phyloP scores from a whole-genome alignment of 2,329 filamentous ascomycete species.

The Fusarium anthophilum region DNA sequence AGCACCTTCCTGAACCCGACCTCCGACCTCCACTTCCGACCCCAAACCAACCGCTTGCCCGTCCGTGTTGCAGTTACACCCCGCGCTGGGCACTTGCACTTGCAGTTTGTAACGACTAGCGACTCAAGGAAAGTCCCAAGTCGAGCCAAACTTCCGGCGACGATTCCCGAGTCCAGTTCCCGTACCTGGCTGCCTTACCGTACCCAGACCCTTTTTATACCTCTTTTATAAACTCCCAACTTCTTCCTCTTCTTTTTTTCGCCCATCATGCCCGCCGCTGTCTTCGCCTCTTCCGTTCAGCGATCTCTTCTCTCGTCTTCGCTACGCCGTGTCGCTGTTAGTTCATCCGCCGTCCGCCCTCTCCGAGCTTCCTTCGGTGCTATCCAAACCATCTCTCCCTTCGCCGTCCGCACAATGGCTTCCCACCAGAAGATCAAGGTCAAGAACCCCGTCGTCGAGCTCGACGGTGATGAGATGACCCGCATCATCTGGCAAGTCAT shows the following conservation, averaged over 20 bases:
- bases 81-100: conserved; percentile 23
- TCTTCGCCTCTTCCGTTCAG: conserved; percentile 42
- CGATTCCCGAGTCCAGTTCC: conserved; percentile 37
- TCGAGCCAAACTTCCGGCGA: conserved; percentile 28
- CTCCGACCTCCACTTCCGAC: conserved; percentile 25
- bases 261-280: conserved; percentile 44
- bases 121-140: conserved; percentile 3
- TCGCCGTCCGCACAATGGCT: conserved; percentile 71
- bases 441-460: conserved; percentile 98
- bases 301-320: conserved; percentile 46
- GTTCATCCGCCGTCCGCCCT: conserved; percentile 44
- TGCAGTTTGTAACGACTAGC: conserved; percentile 9
- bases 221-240: conserved; percentile 38
- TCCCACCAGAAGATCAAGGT: conserved; percentile 90
- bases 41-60: conserved; percentile 26
- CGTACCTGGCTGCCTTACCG: conserved; percentile 17
- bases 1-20: conserved; percentile 22
- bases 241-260: conserved; percentile 30
- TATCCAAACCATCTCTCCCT: conserved; percentile 62
- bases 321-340: conserved; percentile 43
- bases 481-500: conserved; percentile 99
- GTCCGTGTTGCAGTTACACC: conserved; percentile 16
- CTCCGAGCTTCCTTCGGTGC: conserved; percentile 58
- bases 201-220: conserved; percentile 36
- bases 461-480: conserved; percentile 97